phyloP scores from a whole-genome alignment of 179 eudicot species.

The Nepenthes alata region DNA sequence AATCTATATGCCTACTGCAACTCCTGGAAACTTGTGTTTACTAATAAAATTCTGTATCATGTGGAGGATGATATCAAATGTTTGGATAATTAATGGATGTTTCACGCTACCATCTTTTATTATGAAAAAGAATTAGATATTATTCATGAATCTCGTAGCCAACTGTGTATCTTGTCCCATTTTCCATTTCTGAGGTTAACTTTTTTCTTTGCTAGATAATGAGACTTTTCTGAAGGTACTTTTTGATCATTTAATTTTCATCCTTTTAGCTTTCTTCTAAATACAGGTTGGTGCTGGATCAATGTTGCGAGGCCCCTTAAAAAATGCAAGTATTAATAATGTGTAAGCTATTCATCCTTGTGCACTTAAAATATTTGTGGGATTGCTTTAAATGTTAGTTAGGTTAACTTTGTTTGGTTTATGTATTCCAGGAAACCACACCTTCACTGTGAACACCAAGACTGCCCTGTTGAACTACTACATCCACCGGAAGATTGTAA shows the following conservation, averaged over 20 bases:
- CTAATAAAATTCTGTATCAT: no score
- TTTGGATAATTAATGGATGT: no score
- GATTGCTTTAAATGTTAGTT: constrained; percentile 1
- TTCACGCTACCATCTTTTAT: no score
- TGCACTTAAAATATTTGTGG: neutral
- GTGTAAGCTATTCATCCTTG: constrained; percentile 32
- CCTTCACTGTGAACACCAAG: constrained; percentile 57
- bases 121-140: no score
- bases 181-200: no score
- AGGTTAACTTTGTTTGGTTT: neutral
- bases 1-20: no score
- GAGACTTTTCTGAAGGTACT: neutral
- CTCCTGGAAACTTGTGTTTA: no score
- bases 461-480: constrained; percentile 74
- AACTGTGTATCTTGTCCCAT: no score
- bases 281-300: constrained; percentile 81
- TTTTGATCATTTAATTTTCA: neutral
- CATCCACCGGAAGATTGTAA: constrained; percentile 98
- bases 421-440: constrained; percentile 40
- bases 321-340: constrained; percentile 36
- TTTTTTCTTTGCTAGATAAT: no score
- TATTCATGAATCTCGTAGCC: no score
- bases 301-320: constrained; percentile 60
- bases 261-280: constrained; percentile 9
- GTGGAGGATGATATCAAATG: no score